A percentile compares a stretch with the other conserved stretches of the same genome.
phyloP scores from a whole-genome alignment of 495 filamentous ascomycete species.

The Aspergillus cavernicola region DNA sequence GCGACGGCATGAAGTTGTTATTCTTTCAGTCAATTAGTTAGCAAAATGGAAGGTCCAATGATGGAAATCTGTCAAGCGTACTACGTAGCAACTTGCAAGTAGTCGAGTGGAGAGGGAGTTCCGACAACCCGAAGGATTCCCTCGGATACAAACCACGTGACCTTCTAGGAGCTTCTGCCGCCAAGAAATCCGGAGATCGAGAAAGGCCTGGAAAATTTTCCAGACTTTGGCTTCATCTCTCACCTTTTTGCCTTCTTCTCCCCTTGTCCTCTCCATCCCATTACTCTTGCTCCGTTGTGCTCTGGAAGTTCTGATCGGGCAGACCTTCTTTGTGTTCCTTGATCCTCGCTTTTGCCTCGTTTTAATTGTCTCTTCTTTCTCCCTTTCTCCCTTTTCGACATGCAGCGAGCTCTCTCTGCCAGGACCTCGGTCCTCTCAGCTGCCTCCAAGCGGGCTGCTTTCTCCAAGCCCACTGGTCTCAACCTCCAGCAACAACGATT shows the following conservation, averaged over 20 bases:
- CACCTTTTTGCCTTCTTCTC: conserved; percentile 22
- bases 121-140: conserved; percentile 26
- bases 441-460: conserved; percentile 52
- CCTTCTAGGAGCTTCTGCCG: conserved; percentile 46
- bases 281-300: conserved; percentile 20
- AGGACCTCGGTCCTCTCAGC: conserved; percentile 70
- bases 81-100: too few species aligned
- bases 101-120: too few species aligned
- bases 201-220: conserved; percentile 50
- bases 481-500: conserved; percentile 83
- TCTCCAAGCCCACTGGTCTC: conserved; percentile 49
- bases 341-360: conserved; percentile 13
- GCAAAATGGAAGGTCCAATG: too few species aligned
- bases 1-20: not conserved
- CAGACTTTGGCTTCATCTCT: conserved; percentile 47
- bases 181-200: conserved; percentile 45
- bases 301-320: conserved; percentile 34
- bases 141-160: conserved; percentile 41
- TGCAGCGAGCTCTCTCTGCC: conserved; percentile 71
- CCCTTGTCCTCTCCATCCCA: conserved; percentile 24
- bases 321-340: conserved; percentile 15
- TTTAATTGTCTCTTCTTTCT: conserved; percentile 21
- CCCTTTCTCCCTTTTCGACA: conserved; percentile 41
- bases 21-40: too few species aligned
- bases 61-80: too few species aligned